Conservation (phyloP, 805 yeast genomes). For the Schwanniomyces occidentalis region DNA sequence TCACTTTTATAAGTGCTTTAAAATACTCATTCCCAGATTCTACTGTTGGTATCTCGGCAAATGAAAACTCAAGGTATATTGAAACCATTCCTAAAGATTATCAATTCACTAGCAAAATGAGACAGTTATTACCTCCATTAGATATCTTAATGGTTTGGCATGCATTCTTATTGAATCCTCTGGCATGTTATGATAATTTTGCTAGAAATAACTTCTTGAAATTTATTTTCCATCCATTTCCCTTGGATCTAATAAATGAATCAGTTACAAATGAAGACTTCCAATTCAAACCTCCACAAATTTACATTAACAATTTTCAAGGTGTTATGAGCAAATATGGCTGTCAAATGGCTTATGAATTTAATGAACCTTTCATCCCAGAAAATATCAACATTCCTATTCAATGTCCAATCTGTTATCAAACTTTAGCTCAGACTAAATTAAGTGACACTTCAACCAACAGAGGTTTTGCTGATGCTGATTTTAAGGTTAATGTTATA, state of each 20-base stretch:
- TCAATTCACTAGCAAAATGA: not conserved
- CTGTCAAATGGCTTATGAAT: slow-evolving; percentile 3
- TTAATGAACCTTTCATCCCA: not conserved
- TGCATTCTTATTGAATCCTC: slow-evolving; percentile 19
- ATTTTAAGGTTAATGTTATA: slow-evolving; percentile 2
- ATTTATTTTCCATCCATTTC: slow-evolving; percentile 12
- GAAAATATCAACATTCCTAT: slow-evolving; percentile 4
- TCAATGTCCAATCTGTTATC: slow-evolving; percentile 16
- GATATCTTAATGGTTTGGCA: slow-evolving; percentile 26
- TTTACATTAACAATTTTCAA: slow-evolving; percentile 6
- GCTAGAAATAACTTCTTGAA: slow-evolving; percentile 10
- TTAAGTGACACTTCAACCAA: slow-evolving; percentile 4
- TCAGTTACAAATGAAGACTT: slow-evolving; percentile 9
- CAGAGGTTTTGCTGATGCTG: slow-evolving; percentile 11
- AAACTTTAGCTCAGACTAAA: slow-evolving; percentile 6
- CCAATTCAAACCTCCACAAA: slow-evolving; percentile 9
- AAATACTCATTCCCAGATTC: slow-evolving; percentile 1
- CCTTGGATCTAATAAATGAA: slow-evolving; percentile 10
- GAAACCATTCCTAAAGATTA: not conserved
- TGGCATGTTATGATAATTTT: slow-evolving; percentile 14
- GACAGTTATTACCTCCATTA: slow-evolving; percentile 17
- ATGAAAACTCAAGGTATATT: not conserved
- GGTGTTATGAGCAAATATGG: slow-evolving; percentile 6
- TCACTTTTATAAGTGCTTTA: slow-evolving; percentile 18
- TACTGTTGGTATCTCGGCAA: too few species aligned